phyloP scores from a whole-genome alignment of 257 asterid species.

The Avicennia marina region DNA sequence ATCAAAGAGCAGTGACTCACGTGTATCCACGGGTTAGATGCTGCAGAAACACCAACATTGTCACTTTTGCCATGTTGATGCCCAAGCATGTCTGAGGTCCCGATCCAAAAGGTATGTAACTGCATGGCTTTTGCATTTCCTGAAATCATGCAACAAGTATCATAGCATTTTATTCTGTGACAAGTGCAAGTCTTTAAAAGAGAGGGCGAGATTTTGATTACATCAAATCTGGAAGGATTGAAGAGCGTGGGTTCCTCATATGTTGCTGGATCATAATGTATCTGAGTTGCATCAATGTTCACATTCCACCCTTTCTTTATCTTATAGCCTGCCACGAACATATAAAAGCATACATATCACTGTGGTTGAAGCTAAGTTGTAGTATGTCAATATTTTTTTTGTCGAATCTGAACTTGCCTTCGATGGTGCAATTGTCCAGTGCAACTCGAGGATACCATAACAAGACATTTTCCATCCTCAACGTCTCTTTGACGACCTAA shows the following conservation, averaged over 20 bases:
- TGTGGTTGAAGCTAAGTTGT: not conserved
- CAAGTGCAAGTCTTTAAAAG: too few relatives aligned
- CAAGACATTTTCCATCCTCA: constrained; percentile 59
- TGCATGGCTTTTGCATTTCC: constrained; percentile 59
- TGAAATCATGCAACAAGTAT: constrained; percentile 15
- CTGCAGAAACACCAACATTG: constrained; percentile 50
- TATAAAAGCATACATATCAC: too few relatives aligned
- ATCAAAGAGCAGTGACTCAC: constrained; percentile 17
- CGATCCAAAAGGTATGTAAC: constrained; percentile 57
- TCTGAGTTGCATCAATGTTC: constrained; percentile 51
- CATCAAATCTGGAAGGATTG: constrained; percentile 66
- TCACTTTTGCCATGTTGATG: constrained; percentile 56
- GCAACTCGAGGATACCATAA: constrained; percentile 66
- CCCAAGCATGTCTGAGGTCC: constrained; percentile 70
- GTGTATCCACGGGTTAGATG: constrained; percentile 47
- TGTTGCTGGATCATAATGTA: constrained; percentile 49
- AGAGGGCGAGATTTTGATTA: constrained; percentile 12
- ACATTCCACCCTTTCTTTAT: constrained; percentile 72
- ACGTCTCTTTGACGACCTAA: constrained; percentile 61
- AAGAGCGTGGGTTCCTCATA: constrained; percentile 44
- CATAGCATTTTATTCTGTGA: too few relatives aligned
- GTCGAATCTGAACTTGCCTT: constrained; percentile 31
- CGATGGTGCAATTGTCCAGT: constrained; percentile 38
- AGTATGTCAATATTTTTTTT: not conserved
- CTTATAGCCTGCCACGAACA: constrained; percentile 49